Percentiles rank a stretch among this genome's conserved stretches.
phyloP scores from a whole-genome alignment of 108 stramenopile genomes.

The Phaeodactylum tricornutum region DNA sequence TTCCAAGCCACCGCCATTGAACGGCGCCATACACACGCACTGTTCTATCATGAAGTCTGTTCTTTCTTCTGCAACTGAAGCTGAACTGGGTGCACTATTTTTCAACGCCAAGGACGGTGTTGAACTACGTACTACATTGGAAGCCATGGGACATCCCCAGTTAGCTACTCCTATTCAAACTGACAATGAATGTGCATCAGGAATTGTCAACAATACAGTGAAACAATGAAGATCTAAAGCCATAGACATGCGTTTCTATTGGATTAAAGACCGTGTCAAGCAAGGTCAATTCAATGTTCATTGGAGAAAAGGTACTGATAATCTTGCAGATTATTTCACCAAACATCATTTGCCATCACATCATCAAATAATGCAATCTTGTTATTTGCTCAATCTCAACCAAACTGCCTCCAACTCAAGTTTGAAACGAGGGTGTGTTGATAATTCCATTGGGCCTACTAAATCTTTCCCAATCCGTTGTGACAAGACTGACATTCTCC shows the following conservation, averaged over 20 bases:
- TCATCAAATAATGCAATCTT: slow-evolving; percentile 1
- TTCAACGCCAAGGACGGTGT: slow-evolving; percentile 22
- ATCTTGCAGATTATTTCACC: slow-evolving; percentile 12
- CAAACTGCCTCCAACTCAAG: no score
- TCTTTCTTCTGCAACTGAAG: slow-evolving; percentile 18
- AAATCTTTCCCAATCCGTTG: no score
- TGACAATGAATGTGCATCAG: slow-evolving; percentile 33
- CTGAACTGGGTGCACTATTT: slow-evolving; percentile 16
- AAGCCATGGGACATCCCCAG: slow-evolving; percentile 32
- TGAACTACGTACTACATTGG: slow-evolving; percentile 7
- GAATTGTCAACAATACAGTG: slow-evolving; percentile 25
- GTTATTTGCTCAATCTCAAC: background rate
- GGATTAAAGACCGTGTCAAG: background rate
- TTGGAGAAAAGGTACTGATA: slow-evolving; percentile 1
- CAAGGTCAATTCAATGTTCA: slow-evolving; percentile 4
- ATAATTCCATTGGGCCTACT: no score
- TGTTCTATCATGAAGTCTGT: slow-evolving; percentile 10
- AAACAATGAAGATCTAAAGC: slow-evolving; percentile 28
- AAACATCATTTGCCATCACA: slow-evolving; percentile 13
- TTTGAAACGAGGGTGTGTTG: no score
- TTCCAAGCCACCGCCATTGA: slow-evolving; percentile 7
- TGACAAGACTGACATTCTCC: no score
- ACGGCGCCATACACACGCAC: slow-evolving; percentile 4
- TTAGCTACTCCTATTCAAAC: slow-evolving; percentile 27
- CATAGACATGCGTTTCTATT: slow-evolving; percentile 8